Percentiles rank a stretch among this genome's conserved stretches.
phyloP scores from a whole-genome alignment of 495 filamentous ascomycete species.

The Aspergillus nidulans region DNA sequence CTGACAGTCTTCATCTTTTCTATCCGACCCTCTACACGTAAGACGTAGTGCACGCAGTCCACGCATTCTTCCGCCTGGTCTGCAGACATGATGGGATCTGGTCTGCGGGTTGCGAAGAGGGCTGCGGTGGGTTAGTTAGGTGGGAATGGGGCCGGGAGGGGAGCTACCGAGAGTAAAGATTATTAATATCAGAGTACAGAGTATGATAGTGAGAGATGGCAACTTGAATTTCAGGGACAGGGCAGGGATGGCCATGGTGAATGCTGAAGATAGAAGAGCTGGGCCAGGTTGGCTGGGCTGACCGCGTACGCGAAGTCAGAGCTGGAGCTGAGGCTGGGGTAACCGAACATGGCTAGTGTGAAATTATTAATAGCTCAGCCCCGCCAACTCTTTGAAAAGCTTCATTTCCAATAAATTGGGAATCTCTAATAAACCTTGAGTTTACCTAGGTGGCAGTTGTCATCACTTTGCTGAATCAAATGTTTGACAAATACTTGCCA shows the following conservation, averaged over 20 bases:
- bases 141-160: neutral
- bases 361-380: neutral
- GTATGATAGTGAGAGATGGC: neutral
- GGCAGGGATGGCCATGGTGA: neutral
- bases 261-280: neutral
- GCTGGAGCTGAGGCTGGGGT: neutral
- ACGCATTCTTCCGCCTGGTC: constrained; percentile 3
- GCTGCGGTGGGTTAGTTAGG: neutral
- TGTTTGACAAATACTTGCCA: too few relatives aligned
- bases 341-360: neutral
- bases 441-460: too few relatives aligned
- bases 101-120: neutral
- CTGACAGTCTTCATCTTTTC: neutral
- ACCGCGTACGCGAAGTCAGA: neutral
- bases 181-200: neutral
- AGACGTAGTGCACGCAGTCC: constrained; percentile 13
- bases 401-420: neutral
- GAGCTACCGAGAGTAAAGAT: neutral
- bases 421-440: too few relatives aligned
- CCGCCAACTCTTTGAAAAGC: neutral
- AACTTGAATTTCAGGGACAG: neutral
- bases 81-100: neutral
- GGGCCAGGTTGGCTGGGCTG: neutral
- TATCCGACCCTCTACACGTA: constrained; percentile 8
- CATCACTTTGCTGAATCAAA: too few relatives aligned